Evolutionary conservation across 176 grass and related monocot species (phyloP).

Genomic region (Phoenix roebelenii): DNA sequence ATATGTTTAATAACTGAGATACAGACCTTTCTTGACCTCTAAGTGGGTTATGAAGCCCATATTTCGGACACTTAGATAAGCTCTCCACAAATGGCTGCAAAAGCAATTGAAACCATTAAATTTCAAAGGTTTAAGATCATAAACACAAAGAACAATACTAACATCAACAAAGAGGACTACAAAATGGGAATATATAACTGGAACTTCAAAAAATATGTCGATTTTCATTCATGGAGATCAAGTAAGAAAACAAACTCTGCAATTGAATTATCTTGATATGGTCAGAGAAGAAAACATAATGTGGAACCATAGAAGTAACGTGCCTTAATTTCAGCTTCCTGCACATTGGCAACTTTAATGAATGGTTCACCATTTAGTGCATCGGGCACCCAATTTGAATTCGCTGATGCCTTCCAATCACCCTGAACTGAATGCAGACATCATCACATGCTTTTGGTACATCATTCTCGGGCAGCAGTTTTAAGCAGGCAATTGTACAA

Average conservation of each 20-base stretch:
- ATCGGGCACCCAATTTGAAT: slow-evolving; percentile 68
- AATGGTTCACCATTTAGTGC: slow-evolving; percentile 84
- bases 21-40: slow-evolving; percentile 71
- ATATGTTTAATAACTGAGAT: slow-evolving; percentile 5
- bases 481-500: too few species aligned
- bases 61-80: slow-evolving; percentile 78
- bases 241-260: too few species aligned
- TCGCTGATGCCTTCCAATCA: slow-evolving; percentile 50
- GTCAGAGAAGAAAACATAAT: slow-evolving; percentile 1
- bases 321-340: slow-evolving; percentile 75
- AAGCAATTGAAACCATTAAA: slow-evolving; percentile 5
- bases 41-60: slow-evolving; percentile 95
- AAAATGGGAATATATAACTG: too few species aligned
- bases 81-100: slow-evolving; percentile 79
- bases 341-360: slow-evolving; percentile 74
- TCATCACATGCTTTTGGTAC: background rate
- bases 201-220: too few species aligned
- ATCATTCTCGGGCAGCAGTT: background rate
- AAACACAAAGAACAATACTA: too few species aligned
- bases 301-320: background rate
- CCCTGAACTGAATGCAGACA: slow-evolving; percentile 66
- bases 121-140: background rate
- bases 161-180: too few species aligned
- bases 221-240: too few species aligned
- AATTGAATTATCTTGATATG: background rate